Conservation (phyloP, 179 eudicot species). For the Camellia oleifera region DNA sequence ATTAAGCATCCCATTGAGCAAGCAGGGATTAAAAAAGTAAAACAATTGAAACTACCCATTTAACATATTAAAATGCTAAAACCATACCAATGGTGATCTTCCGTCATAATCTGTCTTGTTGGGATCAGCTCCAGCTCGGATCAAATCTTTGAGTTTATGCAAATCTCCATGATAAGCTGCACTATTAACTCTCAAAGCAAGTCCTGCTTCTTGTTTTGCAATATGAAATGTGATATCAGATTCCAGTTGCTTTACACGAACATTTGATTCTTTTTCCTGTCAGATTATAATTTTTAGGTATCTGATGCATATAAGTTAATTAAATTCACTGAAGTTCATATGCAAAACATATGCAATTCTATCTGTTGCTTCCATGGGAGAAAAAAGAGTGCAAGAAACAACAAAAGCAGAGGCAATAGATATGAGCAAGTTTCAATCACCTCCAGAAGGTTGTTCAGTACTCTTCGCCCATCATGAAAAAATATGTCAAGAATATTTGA, state of each 20-base stretch:
- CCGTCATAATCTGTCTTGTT: constrained; percentile 88
- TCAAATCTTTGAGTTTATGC: constrained; percentile 60
- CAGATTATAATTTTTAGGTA: constrained; percentile 12
- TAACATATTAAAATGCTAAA: background rate
- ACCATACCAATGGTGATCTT: constrained; percentile 78
- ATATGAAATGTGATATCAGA: constrained; percentile 77
- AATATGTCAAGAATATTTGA: constrained; percentile 75
- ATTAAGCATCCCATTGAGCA: background rate
- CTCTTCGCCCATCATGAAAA: constrained; percentile 74
- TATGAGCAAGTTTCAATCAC: constrained; percentile 29
- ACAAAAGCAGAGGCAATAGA: background rate
- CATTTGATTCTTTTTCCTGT: constrained; percentile 67
- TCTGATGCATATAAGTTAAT: background rate
- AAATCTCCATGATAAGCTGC: constrained; percentile 80
- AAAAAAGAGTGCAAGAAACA: background rate
- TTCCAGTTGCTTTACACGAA: constrained; percentile 68
- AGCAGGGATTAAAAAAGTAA: background rate
- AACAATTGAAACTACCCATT: background rate
- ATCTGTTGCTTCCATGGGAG: background rate
- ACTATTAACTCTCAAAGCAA: constrained; percentile 80
- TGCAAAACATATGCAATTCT: background rate
- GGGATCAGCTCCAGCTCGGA: constrained; percentile 87
- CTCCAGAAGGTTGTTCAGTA: constrained; percentile 74
- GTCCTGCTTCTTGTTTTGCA: constrained; percentile 87
- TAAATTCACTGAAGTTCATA: background rate